A percentile compares a stretch with the other conserved stretches of the same genome.
Evolutionary conservation across 2,329 filamentous ascomycete genomes (phyloP).

Genomic region (Exserohilum turcica): DNA sequence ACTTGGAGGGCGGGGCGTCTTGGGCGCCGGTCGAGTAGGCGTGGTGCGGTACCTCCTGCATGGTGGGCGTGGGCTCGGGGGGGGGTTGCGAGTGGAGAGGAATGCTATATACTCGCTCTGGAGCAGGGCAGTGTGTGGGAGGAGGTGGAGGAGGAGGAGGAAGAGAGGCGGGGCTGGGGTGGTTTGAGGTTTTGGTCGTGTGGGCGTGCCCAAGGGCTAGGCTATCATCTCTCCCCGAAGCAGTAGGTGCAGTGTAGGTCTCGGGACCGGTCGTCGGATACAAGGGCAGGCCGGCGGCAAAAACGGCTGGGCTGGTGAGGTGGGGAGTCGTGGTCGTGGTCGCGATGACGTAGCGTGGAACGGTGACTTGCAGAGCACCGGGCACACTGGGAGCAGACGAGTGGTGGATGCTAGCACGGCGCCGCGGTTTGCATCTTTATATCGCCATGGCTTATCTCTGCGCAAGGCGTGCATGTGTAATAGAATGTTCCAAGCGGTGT

Average conservation of each 20-base stretch:
- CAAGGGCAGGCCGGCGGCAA: not conserved
- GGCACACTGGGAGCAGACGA: not conserved
- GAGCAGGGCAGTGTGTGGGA: not conserved
- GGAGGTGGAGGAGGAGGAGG: conserved; percentile 1
- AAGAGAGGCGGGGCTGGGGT: conserved; percentile 13
- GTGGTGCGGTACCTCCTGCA: conserved; percentile 1
- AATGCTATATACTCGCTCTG: no score
- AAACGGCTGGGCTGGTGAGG: not conserved
- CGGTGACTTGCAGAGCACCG: not conserved
- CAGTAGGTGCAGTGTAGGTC: conserved; percentile 32
- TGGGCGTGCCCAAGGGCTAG: conserved; percentile 18
- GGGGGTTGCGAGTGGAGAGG: no score
- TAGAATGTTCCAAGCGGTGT: conserved; percentile 22
- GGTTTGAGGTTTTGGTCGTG: conserved; percentile 20
- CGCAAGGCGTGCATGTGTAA: conserved; percentile 20
- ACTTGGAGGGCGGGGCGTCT: conserved; percentile 22
- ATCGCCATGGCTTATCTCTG: conserved; percentile 26
- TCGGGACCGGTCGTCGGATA: conserved; percentile 10
- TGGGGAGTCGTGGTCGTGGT: conserved; percentile 2
- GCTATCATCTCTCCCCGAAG: conserved; percentile 11
- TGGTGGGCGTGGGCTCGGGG: conserved; percentile 5
- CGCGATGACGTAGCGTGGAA: conserved; percentile 11
- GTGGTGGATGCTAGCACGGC: not conserved
- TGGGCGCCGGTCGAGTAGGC: not conserved
- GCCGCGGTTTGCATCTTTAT: conserved; percentile 10